These are phyloP conservation scores for Lipomyces yamanashiensis DNA, from an alignment of 805 yeast species.

Conservation along the genomic window DNA sequence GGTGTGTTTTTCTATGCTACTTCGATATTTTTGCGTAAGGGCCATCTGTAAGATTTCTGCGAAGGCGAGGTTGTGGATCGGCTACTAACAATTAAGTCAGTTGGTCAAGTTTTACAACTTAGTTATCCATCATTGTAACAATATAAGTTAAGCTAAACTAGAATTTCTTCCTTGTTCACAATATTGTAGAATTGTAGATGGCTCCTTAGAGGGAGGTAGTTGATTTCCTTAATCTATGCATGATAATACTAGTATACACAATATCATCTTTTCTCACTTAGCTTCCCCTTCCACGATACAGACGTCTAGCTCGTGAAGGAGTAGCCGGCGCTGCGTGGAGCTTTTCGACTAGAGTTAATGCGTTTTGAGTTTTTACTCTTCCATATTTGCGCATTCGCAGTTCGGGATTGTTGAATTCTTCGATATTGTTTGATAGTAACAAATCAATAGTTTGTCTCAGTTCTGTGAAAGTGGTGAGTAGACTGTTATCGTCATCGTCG, in stretches of 20 bases:
- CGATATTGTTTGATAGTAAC: slow-evolving; percentile 63
- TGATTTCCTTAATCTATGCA: background rate
- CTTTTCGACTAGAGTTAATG: slow-evolving; percentile 63
- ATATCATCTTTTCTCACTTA: background rate
- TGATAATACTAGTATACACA: background rate
- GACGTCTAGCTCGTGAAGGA: slow-evolving; percentile 5
- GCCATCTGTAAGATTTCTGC: too few species aligned
- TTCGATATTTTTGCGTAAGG: too few species aligned
- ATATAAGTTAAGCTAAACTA: too few species aligned
- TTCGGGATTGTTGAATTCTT: slow-evolving; percentile 63
- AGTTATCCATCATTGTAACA: too few species aligned
- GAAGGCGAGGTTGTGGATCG: too few species aligned
- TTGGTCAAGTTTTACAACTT: too few species aligned
- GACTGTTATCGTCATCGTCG: slow-evolving; percentile 41
- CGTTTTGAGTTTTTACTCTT: slow-evolving; percentile 74
- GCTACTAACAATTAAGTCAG: too few species aligned
- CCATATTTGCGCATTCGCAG: slow-evolving; percentile 69
- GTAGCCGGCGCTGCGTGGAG: slow-evolving; percentile 20
- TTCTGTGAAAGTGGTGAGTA: slow-evolving; percentile 76
- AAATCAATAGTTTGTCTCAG: slow-evolving; percentile 79
- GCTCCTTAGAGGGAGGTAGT: too few species aligned
- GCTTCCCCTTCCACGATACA: slow-evolving; percentile 12
- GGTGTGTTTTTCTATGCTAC: background rate
- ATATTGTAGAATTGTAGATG: too few species aligned
- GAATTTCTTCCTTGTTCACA: too few species aligned